Base-by-base conservation (phyloP, 306 rosid species). In the Alnus rubra region DNA sequence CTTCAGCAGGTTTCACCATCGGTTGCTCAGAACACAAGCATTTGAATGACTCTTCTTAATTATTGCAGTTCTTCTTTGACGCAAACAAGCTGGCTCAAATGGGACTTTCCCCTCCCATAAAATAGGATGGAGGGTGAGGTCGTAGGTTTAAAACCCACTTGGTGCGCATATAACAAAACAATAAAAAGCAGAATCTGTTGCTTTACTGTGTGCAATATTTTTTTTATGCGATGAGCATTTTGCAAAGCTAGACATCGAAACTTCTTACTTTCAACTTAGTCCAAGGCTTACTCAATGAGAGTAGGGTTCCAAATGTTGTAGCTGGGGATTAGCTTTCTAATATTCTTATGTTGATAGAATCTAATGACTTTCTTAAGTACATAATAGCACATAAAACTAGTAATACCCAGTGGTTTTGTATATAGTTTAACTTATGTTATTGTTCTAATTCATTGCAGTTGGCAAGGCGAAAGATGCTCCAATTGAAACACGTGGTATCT, bases 381-480 rank as follows among this genome's bases (percentile, higher is more conserved):
- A 45, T 39, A 59, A 37, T 14, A 50, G 35, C 42, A 50, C 63
- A 28, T 48, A 45, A 37, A 30, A 55, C 72, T 55, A 30, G 52
- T 44, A 77, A 10, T 42, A 74, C 70, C 37, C 30, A 50, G 18
- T 50, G 79, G 73, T 64, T 65, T 31, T 69, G 42, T 69, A 70
- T 54, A 78, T 64, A 76, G 60, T 71, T 39, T 47, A 30, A 11
- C 80, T 82, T 77, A 85, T 75, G 72, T 65, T 7, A 56, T 79
- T 64, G 60, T 83, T 16, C 64, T 74, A 73, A 74, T 74, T 74
- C 53, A 70, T 49, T 82, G 91, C 98, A 95, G 99, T 80, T 69
- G 81, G 90, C 87, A 39, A 89, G 90, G 82, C 84, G 87, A 48
- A 93, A 93, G 92, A 80, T 91, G 90, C 82, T 80, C 55, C 97